These are phyloP conservation scores for Carex myosuroides DNA, from an alignment of 176 grass and related monocot species.

Conservation along the genomic window DNA sequence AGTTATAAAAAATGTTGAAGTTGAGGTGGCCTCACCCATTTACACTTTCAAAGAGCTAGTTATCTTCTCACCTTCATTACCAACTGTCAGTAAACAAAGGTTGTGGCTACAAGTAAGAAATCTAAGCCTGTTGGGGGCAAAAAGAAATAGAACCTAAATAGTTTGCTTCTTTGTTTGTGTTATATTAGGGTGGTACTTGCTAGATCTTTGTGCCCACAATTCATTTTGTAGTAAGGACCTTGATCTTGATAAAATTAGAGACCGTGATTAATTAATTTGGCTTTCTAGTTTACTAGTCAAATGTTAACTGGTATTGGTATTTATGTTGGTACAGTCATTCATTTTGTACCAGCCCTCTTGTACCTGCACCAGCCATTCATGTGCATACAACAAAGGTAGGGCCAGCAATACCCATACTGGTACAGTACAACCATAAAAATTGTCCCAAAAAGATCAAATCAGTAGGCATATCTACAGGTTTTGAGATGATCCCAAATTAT, in stretches of 20 bases:
- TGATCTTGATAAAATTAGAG: not conserved
- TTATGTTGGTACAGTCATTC: not conserved
- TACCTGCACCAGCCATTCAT: too few species aligned
- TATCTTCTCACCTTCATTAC: not conserved
- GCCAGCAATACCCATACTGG: too few species aligned
- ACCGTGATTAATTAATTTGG: not conserved
- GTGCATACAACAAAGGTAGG: too few species aligned
- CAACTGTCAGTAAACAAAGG: slow-evolving; percentile 24
- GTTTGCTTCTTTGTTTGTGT: slow-evolving; percentile 8
- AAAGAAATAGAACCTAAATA: slow-evolving; percentile 19
- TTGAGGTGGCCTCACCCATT: not conserved
- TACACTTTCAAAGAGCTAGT: not conserved
- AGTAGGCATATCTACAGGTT: too few species aligned
- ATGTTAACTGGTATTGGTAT: not conserved
- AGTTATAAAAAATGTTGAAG: not conserved
- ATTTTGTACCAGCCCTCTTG: rapidly evolving
- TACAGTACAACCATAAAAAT: too few species aligned
- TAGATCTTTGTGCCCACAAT: not conserved
- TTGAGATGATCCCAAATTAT: too few species aligned
- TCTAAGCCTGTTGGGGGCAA: slow-evolving; percentile 11
- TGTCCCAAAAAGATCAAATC: too few species aligned
- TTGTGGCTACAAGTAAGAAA: slow-evolving; percentile 17
- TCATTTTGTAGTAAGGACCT: not conserved
- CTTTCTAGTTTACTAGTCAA: not conserved
- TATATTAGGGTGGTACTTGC: not conserved